Conservation (phyloP, 208 protist genomes). For the Perkinsela sp. region DNA sequence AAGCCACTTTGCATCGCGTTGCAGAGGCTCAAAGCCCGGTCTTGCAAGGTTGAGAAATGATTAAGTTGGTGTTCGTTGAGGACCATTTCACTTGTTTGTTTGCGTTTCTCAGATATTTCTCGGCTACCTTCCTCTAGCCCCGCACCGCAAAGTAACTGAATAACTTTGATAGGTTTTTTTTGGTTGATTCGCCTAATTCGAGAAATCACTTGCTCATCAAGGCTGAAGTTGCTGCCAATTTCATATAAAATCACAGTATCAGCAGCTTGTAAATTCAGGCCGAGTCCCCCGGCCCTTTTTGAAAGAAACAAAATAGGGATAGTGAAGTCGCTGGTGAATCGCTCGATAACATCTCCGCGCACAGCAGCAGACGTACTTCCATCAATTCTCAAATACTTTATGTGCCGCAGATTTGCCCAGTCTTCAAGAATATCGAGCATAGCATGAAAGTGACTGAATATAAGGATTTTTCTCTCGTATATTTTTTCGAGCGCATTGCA, state of each 20-base stretch:
- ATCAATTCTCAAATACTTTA: constrained; percentile 29
- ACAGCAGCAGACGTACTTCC: constrained; percentile 15
- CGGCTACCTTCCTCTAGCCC: constrained; percentile 52
- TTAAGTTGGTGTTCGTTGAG: neutral
- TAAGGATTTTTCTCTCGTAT: constrained; percentile 33
- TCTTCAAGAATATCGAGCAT: constrained; percentile 40
- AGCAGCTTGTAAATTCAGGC: constrained; percentile 79
- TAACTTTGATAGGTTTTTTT: constrained; percentile 67
- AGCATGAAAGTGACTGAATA: constrained; percentile 77
- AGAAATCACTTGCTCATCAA: constrained; percentile 76
- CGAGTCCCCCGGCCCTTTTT: constrained; percentile 77
- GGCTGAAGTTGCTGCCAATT: constrained; percentile 78
- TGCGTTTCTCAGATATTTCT: neutral
- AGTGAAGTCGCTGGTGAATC: constrained; percentile 21
- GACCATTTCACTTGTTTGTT: neutral
- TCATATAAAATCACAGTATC: constrained; percentile 85
- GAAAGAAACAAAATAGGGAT: constrained; percentile 49
- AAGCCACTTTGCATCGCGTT: too few species aligned
- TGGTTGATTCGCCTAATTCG: constrained; percentile 83
- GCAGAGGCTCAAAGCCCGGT: too few species aligned
- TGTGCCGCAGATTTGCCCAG: constrained; percentile 12
- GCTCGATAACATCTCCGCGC: constrained; percentile 39
- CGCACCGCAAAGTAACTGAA: constrained; percentile 55
- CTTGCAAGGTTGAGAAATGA: neutral
- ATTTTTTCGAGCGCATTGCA: constrained; percentile 2